Evolutionary conservation across 768 basidiomycete species (phyloP).

Genomic region (Xanthoconium purpureum): DNA sequence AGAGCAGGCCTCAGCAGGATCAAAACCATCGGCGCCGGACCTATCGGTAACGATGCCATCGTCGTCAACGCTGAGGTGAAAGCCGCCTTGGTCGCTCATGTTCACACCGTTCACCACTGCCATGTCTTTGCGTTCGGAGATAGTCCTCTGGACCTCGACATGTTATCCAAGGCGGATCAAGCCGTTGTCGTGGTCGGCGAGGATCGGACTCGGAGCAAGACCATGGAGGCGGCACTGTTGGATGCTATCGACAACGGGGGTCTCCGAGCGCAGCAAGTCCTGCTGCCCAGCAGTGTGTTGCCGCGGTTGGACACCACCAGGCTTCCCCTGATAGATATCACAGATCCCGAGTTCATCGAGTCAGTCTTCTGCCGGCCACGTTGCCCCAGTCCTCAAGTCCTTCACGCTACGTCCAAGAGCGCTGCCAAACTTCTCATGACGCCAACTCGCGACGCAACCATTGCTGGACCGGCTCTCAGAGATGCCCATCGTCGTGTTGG

Average conservation of each 20-base stretch:
- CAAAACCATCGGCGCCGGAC: slow-evolving; percentile 8
- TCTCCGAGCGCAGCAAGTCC: slow-evolving; percentile 12
- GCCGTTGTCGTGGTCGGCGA: slow-evolving; percentile 13
- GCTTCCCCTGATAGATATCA: slow-evolving; percentile 15
- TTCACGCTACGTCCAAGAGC: slow-evolving; percentile 13
- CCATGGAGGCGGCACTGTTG: slow-evolving; percentile 11
- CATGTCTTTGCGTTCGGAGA: slow-evolving; percentile 12
- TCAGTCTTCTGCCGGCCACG: slow-evolving; percentile 12
- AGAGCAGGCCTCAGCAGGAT: slow-evolving; percentile 16
- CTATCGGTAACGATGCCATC: slow-evolving; percentile 8
- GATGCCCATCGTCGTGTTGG: slow-evolving; percentile 16
- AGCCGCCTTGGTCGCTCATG: slow-evolving; percentile 14
- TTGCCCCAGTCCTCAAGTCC: slow-evolving; percentile 10
- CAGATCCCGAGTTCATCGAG: slow-evolving; percentile 11
- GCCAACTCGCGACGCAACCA: slow-evolving; percentile 14
- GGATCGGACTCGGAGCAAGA: slow-evolving; percentile 12
- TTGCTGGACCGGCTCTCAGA: slow-evolving; percentile 15
- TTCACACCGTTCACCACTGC: slow-evolving; percentile 11
- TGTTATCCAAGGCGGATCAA: slow-evolving; percentile 16
- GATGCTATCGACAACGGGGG: slow-evolving; percentile 11
- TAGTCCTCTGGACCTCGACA: slow-evolving; percentile 12
- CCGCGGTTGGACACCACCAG: slow-evolving; percentile 14
- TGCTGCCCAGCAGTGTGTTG: slow-evolving; percentile 12
- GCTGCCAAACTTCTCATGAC: slow-evolving; percentile 13
- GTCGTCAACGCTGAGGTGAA: slow-evolving; percentile 13